Conservation (phyloP, 345 rosid genomes). For the Odontarrhena argentea region DNA sequence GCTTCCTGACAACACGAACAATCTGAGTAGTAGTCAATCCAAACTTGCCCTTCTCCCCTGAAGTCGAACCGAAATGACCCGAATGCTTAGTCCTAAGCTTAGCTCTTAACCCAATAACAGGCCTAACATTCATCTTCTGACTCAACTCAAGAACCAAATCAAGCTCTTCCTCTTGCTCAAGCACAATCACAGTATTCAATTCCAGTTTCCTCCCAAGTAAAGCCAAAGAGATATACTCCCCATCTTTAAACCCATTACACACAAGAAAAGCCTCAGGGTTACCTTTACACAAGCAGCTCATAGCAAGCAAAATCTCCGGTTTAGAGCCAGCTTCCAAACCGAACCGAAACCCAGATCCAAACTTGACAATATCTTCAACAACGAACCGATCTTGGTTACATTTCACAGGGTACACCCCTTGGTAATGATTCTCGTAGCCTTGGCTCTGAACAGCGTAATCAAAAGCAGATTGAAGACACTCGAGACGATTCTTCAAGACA, state of each 20-base stretch:
- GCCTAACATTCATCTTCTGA: constrained; percentile 62
- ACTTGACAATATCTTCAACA: constrained; percentile 82
- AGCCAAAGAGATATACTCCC: constrained; percentile 78
- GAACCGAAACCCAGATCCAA: constrained; percentile 78
- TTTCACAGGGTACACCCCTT: constrained; percentile 93
- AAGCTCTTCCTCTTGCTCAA: constrained; percentile 93
- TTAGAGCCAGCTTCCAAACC: constrained; percentile 97
- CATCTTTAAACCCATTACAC: constrained; percentile 92
- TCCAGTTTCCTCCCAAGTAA: constrained; percentile 70
- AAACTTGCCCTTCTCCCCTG: constrained; percentile 94
- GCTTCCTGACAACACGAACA: constrained; percentile 70
- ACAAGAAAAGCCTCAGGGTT: constrained; percentile 71
- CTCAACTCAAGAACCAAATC: constrained; percentile 73
- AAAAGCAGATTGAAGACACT: constrained; percentile 82
- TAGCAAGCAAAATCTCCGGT: constrained; percentile 90
- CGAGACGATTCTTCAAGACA: constrained; percentile 82
- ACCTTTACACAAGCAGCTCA: constrained; percentile 90
- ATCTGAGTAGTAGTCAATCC: constrained; percentile 82
- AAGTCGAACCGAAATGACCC: constrained; percentile 96
- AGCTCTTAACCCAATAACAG: constrained; percentile 90
- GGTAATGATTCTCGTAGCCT: constrained; percentile 73
- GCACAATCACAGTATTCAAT: constrained; percentile 79
- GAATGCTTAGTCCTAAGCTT: constrained; percentile 92
- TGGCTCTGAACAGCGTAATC: constrained; percentile 65
- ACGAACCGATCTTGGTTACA: constrained; percentile 95